A percentile compares a stretch with the other conserved stretches of the same genome.
Evolutionary conservation across 2,329 filamentous ascomycete species (phyloP).

Genomic region (Didymella keratinophila): DNA sequence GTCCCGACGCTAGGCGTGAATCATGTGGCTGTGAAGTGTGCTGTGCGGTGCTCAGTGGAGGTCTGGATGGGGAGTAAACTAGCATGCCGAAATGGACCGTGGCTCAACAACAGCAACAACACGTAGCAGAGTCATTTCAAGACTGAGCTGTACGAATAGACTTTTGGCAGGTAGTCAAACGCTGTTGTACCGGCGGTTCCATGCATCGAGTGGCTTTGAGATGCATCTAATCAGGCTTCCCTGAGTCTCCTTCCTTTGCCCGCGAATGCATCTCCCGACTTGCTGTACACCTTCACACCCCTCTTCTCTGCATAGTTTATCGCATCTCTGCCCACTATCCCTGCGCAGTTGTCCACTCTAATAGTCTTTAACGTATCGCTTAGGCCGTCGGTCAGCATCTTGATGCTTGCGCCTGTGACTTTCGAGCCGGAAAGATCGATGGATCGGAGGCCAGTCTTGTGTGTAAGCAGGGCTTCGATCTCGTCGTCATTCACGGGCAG

Average conservation of each 20-base stretch:
- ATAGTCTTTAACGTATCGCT: constrained; percentile 38
- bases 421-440: constrained; percentile 49
- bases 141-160: not conserved
- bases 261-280: not conserved
- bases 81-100: not conserved
- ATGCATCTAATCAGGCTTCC: too few species aligned
- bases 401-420: constrained; percentile 54
- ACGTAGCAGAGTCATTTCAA: not conserved
- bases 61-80: too few species aligned
- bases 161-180: not conserved
- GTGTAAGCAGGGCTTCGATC: constrained; percentile 37
- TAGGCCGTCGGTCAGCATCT: constrained; percentile 44
- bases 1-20: not conserved
- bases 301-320: constrained; percentile 51
- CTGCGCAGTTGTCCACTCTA: constrained; percentile 46
- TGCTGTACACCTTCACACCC: constrained; percentile 36
- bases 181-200: too few species aligned
- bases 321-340: constrained; percentile 50
- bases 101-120: not conserved
- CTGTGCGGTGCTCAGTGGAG: too few species aligned
- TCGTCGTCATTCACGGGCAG: constrained; percentile 41
- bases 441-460: constrained; percentile 13
- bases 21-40: not conserved
- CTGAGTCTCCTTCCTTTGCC: not conserved
- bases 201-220: too few species aligned